These are phyloP conservation scores for Camelina sativa DNA, from an alignment of 345 rosid genomes.

Conservation along the genomic window DNA sequence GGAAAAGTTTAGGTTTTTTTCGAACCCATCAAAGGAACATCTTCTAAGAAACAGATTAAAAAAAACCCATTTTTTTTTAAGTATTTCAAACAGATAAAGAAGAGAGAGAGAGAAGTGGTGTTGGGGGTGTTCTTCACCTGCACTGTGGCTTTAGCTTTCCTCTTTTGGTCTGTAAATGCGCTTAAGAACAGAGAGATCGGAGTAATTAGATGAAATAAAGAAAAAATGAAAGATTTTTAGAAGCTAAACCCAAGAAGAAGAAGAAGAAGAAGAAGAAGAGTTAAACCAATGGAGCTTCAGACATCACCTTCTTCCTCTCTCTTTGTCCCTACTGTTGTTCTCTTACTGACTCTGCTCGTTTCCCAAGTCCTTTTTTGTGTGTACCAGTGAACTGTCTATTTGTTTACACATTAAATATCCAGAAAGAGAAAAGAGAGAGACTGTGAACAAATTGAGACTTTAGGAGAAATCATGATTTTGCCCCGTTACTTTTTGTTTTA, in stretches of 20 bases:
- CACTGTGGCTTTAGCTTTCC: conserved; percentile 23
- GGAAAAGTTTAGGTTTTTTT: background rate
- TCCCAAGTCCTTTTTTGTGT: conserved; percentile 40
- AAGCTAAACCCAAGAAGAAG: background rate
- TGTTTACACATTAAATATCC: conserved; percentile 35
- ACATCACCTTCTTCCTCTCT: conserved; percentile 37
- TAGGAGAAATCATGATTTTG: conserved; percentile 2
- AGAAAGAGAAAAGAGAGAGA: conserved; percentile 30
- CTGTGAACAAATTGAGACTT: background rate
- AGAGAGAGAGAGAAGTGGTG: conserved; percentile 1
- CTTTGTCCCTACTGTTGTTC: conserved; percentile 41
- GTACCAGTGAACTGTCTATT: conserved; percentile 44
- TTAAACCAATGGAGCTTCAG: conserved; percentile 28
- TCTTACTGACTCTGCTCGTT: conserved; percentile 46
- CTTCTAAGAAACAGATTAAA: conserved; percentile 9
- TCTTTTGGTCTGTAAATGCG: conserved; percentile 30
- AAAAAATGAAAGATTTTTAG: background rate
- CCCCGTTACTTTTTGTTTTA: conserved; percentile 30
- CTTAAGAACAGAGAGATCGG: conserved; percentile 29
- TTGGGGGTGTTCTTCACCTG: conserved; percentile 35
- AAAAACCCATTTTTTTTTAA: background rate
- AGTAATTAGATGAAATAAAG: background rate
- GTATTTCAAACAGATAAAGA: background rate
- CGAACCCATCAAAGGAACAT: background rate
- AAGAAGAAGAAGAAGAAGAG: background rate